phyloP scores from a whole-genome alignment of 2,329 filamentous ascomycete species.

The Xylaria multiplex region DNA sequence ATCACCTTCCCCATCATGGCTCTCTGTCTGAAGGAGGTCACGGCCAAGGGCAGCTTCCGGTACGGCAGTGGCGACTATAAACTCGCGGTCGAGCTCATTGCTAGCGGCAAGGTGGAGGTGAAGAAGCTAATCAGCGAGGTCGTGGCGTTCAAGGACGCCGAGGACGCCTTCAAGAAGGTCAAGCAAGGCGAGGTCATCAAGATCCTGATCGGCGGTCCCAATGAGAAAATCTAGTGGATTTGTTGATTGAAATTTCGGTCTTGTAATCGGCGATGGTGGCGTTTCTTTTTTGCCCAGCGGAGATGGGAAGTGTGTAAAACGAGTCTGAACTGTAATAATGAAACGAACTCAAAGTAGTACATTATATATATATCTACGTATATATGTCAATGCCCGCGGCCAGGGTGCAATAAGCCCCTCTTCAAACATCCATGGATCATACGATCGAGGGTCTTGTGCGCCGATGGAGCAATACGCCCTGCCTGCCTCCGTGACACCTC shows the following conservation, averaged over 20 bases:
- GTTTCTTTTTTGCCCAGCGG: background rate
- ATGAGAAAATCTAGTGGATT: conserved; percentile 61
- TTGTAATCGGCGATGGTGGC: conserved; percentile 9
- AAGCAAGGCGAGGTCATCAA: conserved; percentile 83
- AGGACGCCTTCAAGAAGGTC: conserved; percentile 87
- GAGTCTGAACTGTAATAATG: background rate
- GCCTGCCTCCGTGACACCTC: background rate
- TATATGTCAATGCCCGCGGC: background rate
- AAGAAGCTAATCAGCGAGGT: conserved; percentile 83
- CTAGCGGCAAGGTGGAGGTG: conserved; percentile 76
- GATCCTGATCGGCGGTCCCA: conserved; percentile 73
- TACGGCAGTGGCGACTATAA: conserved; percentile 90
- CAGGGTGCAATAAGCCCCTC: background rate
- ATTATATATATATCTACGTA: background rate
- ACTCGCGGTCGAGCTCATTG: conserved; percentile 81
- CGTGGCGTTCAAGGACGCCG: conserved; percentile 83
- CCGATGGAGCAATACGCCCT: conserved; percentile 9
- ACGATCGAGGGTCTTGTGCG: conserved; percentile 6
- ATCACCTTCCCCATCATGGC: conserved; percentile 94
- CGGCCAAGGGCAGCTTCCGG: conserved; percentile 85
- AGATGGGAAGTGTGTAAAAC: background rate
- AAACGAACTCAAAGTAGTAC: background rate
- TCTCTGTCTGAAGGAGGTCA: conserved; percentile 89
- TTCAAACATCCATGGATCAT: conserved; percentile 13
- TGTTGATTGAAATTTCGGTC: background rate